Conservation (phyloP, 163 green algal species). For the Prototheca stagnorum region DNA sequence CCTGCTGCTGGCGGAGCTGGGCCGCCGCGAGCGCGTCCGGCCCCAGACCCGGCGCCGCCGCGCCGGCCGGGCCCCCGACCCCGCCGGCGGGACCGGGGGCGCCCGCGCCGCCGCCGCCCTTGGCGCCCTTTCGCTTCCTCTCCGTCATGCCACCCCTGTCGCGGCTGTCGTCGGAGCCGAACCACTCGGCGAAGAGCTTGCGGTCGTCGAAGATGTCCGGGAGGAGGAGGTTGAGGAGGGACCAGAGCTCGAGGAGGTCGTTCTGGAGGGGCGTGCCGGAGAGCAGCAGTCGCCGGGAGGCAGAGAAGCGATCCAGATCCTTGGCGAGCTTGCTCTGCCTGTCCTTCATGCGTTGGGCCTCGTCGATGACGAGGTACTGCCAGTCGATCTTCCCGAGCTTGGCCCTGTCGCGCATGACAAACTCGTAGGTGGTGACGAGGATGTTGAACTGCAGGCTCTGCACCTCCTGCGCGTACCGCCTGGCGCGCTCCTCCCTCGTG, state of each 20-base stretch:
- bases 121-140: background rate
- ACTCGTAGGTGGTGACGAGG: slow-evolving; percentile 97
- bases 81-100: background rate
- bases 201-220: slow-evolving; percentile 89
- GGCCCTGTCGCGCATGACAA: slow-evolving; percentile 81
- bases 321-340: slow-evolving; percentile 69
- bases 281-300: slow-evolving; percentile 49
- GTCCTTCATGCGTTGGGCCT: slow-evolving; percentile 95
- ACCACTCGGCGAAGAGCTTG: slow-evolving; percentile 77
- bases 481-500: slow-evolving; percentile 48
- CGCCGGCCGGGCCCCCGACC: slow-evolving; percentile 9
- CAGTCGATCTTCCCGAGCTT: slow-evolving; percentile 74
- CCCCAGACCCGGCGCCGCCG: too few relatives aligned
- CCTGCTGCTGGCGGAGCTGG: too few relatives aligned
- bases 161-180: slow-evolving; percentile 46
- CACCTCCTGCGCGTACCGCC: slow-evolving; percentile 53
- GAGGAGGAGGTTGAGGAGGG: slow-evolving; percentile 58
- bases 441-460: slow-evolving; percentile 87
- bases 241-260: slow-evolving; percentile 86
- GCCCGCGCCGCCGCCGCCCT: background rate
- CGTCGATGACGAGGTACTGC: slow-evolving; percentile 98
- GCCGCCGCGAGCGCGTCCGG: too few relatives aligned
- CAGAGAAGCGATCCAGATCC: slow-evolving; percentile 77
- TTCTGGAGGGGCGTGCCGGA: slow-evolving; percentile 88
- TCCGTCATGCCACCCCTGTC: slow-evolving; percentile 4